Evolutionary conservation across 176 grass and related monocot species (phyloP), one percentile per base, ranked within the genome.

Genomic region (Juncus effusus): DNA sequence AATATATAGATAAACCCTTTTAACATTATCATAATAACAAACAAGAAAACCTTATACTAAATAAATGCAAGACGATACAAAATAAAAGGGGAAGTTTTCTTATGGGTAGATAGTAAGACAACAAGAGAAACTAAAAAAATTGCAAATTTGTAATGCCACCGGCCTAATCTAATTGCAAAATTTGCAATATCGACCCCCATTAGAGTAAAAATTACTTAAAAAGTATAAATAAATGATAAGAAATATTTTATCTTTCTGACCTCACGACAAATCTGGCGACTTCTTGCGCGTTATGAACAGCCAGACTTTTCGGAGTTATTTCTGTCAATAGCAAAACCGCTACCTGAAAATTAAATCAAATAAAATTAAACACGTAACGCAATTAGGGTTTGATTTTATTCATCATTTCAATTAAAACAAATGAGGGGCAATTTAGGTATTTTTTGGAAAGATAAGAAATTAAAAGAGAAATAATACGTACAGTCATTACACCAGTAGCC

Each of bases 301-400:
- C 94, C 69, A 99, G 76, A 83, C 81, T 99, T 84, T 99, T 99
- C 53, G 94, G 94, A 52, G 94, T 90, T 61, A 99, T 99, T 82
- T 99, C 94, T 58, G 94, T 99, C 58, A 99, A 80, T 54, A 99
- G 94, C 53, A 99, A 87, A 69, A 99, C 45, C 15, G 83, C 83
- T 6, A 99, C 93, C 93, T 96, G 75, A 62, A 79, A 83, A 57
- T 54, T 56, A 62, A 36, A 58, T 38, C 59, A 63, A 63, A 53
- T 51, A n/a, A 74, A 5, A 36, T 74, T 14, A 9, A 10, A 12
- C 12, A 14, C 9, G 35, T 51, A 40, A 3, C n/a, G 2, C 51
- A 16, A 55, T 14, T 55, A 40, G 56, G 66, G 16, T 62, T 61
- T 74, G 40, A 4, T 41, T 74, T 75, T 62, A 16, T 61, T 47